phyloP scores from a whole-genome alignment of 805 yeast genomes.

The Wickerhamiella spandovensis region DNA sequence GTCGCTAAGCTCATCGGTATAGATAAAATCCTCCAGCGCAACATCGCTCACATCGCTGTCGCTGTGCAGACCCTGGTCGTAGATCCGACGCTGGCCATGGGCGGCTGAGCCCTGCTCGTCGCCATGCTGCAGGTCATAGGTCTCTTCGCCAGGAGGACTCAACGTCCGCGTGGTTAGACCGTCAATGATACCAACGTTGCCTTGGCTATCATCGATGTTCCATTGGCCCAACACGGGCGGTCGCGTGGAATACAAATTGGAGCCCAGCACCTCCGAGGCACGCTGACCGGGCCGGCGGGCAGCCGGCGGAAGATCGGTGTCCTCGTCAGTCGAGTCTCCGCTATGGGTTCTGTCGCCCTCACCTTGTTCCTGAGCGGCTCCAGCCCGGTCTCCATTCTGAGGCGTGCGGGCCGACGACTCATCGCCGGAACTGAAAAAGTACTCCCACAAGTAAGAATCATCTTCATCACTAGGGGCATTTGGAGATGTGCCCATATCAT shows the following conservation, averaged over 20 bases:
- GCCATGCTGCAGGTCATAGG: not conserved
- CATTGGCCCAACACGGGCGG: conserved; percentile 93
- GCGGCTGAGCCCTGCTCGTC: not conserved
- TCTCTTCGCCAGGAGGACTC: conserved; percentile 31
- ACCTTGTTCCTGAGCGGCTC: conserved; percentile 14
- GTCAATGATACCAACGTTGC: conserved; percentile 89
- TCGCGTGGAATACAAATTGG: conserved; percentile 68
- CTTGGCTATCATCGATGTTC: conserved; percentile 51
- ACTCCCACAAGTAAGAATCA: conserved; percentile 61
- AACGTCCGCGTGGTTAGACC: conserved; percentile 83
- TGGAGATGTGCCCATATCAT: not conserved
- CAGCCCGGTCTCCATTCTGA: conserved; percentile 18
- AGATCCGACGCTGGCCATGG: conserved; percentile 5
- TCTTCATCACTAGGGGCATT: conserved; percentile 29
- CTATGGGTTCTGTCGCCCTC: conserved; percentile 25
- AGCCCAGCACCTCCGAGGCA: conserved; percentile 84
- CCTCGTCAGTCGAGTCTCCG: conserved; percentile 93
- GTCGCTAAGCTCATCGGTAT: conserved; percentile 69
- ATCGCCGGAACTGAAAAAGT: conserved; percentile 42
- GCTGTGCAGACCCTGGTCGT: conserved; percentile 18
- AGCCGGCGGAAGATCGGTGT: conserved; percentile 64
- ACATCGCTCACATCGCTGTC: conserved; percentile 32
- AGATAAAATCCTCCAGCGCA: conserved; percentile 67
- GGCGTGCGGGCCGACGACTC: conserved; percentile 18
- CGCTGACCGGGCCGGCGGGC: conserved; percentile 52